These are phyloP conservation scores for Pelargonium myrrhifolium DNA, from an alignment of 441 rosid species.

Conservation along the genomic window DNA sequence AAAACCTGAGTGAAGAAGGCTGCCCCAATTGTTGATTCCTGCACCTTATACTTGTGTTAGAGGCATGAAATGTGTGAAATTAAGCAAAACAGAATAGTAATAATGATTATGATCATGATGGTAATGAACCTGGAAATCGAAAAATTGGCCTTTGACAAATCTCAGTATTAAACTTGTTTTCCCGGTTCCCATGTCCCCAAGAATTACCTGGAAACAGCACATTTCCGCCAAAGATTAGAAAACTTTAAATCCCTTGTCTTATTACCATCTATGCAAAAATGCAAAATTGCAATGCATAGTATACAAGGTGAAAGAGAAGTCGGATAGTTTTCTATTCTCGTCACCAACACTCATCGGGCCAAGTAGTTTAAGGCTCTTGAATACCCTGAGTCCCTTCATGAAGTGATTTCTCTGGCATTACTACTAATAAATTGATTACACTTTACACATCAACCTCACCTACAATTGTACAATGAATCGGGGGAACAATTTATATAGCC, in stretches of 20 bases:
- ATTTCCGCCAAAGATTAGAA: neutral
- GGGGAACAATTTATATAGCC: neutral
- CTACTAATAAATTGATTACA: too few relatives aligned
- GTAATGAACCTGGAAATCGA: slow-evolving; percentile 51
- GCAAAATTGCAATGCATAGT: neutral
- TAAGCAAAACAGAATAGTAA: neutral
- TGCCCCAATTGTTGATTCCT: slow-evolving; percentile 84
- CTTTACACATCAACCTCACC: neutral
- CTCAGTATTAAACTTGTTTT: slow-evolving; percentile 69
- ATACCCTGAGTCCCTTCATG: too few relatives aligned
- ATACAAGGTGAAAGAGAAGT: neutral
- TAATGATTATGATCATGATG: neutral
- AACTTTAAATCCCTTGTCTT: neutral
- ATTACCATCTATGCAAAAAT: neutral
- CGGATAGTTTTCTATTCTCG: neutral
- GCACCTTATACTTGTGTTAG: slow-evolving; percentile 18
- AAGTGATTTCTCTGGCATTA: too few relatives aligned
- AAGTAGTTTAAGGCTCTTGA: too few relatives aligned
- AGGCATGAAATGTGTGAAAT: neutral
- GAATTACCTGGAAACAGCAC: slow-evolving; percentile 44
- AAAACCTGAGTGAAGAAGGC: slow-evolving; percentile 77
- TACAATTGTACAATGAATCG: neutral
- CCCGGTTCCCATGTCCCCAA: slow-evolving; percentile 79
- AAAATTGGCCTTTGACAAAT: slow-evolving; percentile 70
- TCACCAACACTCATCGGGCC: too few relatives aligned